Base-by-base conservation (phyloP, 768 basidiomycete genomes). In the Rhizopogon vulgaris region DNA sequence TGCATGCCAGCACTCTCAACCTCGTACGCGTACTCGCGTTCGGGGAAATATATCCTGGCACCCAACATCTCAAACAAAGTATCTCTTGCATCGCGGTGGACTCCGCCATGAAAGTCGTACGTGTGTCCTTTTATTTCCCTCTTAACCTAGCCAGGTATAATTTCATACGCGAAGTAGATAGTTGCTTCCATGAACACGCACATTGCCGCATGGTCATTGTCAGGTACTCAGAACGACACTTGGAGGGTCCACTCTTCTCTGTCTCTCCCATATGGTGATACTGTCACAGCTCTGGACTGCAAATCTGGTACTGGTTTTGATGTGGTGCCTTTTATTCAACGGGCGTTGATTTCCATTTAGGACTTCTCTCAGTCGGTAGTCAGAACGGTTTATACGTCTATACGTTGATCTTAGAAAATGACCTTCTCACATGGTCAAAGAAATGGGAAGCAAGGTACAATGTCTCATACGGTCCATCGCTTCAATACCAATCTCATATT, bases 191-290 rank as follows among this genome's bases (percentile, higher is more conserved):
- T 83, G 65, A 78, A 78, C 58, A 72, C 75, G 39, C 80, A 80
- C 48, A 71, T 94, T 42, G 90, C 87, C 45, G 82, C 81, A 36
- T 94, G 90, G 90, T 78, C 78, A n/a, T 75, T 87, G 41, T 87
- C 87, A 22, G 83, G 78, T 37, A 74, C 77, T 14, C 77, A 80
- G 54, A 71, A 78, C 36, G 76, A 82, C 58, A 73, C 74, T 6
- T 93, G 88, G 88, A 78, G 83, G 32, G 78, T 93, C 7, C 91
- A 94, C 63, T 92, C 91, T 3, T 86, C 89, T 17, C 75, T 93
- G 4, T 60, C 78, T n/a, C 76, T 90, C 40, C 78, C 83, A 1
- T 75, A 79, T 41, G 72, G 68, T 22, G 73, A 78, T 47, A 51
- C 62, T 5, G 74, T 91, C 22, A 83, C 82, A 4, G 70, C 84